Evolutionary conservation across 352 stramenopile species (phyloP).

Genomic region (Bremia lactucae): DNA sequence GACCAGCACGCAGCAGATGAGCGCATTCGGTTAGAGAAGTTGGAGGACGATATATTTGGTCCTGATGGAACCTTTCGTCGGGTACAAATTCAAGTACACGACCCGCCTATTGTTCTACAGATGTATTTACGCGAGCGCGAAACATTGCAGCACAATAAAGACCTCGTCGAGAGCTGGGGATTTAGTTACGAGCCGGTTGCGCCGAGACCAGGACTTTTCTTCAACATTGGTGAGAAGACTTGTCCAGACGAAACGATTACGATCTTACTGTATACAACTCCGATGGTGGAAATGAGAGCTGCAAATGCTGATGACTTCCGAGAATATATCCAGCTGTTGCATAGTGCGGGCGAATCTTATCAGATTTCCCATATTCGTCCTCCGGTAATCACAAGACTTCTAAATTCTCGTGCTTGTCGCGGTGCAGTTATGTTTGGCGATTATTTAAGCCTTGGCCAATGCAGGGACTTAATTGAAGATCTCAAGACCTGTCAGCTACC

Average conservation of each 20-base stretch:
- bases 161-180: conserved; percentile 67
- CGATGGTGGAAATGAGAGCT: conserved; percentile 62
- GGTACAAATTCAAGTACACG: conserved; percentile 42
- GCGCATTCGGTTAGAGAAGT: conserved; percentile 70
- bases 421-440: conserved; percentile 92
- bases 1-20: conserved; percentile 90
- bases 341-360: conserved; percentile 12
- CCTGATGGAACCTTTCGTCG: conserved; percentile 32
- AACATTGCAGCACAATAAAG: conserved; percentile 29
- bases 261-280: conserved; percentile 31
- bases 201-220: conserved; percentile 1
- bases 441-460: conserved; percentile 54
- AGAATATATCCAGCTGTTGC: conserved; percentile 72
- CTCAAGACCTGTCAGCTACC: conserved; percentile 69
- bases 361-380: conserved; percentile 31
- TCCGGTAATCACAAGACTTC: conserved; percentile 66
- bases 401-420: conserved; percentile 84
- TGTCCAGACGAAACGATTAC: conserved; percentile 1
- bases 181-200: conserved; percentile 47
- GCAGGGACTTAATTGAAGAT: conserved; percentile 51
- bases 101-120: conserved; percentile 34
- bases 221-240: not conserved
- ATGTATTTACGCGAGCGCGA: conserved; percentile 48
- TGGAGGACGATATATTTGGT: conserved; percentile 68
- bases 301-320: conserved; percentile 67